phyloP scores from a whole-genome alignment of 495 filamentous ascomycete species.

The Lasiosphaeria miniovina region DNA sequence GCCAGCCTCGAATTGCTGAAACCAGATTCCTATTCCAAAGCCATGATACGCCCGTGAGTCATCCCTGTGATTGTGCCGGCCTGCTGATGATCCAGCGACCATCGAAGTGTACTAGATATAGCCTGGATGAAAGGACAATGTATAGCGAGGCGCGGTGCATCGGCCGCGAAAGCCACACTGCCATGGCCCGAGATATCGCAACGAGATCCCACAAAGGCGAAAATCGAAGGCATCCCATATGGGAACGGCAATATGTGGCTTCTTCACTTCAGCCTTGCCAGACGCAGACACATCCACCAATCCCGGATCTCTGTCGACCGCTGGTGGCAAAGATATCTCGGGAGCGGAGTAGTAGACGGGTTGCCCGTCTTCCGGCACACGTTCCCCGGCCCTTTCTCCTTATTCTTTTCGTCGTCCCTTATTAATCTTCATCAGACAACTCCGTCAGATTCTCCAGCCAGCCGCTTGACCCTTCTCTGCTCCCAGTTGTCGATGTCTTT shows the following conservation, averaged over 20 bases:
- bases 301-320: neutral
- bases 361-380: neutral
- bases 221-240: no score
- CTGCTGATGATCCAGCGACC: neutral
- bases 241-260: no score
- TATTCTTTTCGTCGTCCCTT: neutral
- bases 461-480: conserved; percentile 83
- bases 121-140: no score
- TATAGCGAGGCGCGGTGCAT: no score
- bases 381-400: neutral
- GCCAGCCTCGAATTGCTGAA: neutral
- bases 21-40: neutral
- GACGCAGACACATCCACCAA: neutral
- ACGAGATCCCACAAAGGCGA: no score
- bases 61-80: neutral
- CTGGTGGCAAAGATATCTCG: neutral
- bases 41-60: neutral
- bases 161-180: no score
- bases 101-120: neutral
- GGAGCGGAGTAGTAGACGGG: neutral
- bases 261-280: neutral
- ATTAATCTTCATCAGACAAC: conserved; percentile 52
- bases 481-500: conserved; percentile 97
- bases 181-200: no score
- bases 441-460: conserved; percentile 87